Evolutionary conservation across 192 early-diverging fungal genomes (phyloP), one percentile per base, ranked within the genome.

Genomic region (Coemansia sp.): DNA sequence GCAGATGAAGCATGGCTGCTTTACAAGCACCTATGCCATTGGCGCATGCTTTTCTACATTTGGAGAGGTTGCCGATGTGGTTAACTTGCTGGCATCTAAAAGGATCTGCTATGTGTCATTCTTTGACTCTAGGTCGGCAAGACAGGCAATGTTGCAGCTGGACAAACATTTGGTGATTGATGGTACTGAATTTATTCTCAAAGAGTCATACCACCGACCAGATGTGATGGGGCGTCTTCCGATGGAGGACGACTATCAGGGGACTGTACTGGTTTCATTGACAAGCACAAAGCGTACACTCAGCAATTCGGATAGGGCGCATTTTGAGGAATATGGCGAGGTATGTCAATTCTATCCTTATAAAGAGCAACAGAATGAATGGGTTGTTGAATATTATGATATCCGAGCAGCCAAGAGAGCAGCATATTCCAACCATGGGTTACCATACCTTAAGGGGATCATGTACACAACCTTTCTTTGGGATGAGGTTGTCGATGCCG

Each of bases 21-120:
- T 27, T 0, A 14, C 56, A 16, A 18, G 24, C 6, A 24, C 16
- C 48, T 5, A n/a, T 3, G 60, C 63, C 23, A 52, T 76, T 18
- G 2, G 14, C 24, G 50, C 47, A 5, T 63, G 55, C 59, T 64
- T 76, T 49, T 57, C 64, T 1, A 19, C 32, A 14, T 77, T 65
- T 55, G 74, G 74, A n/a, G 68, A 67, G n/a, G 52, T 77, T 14
- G 64, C 65, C 1, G 62, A 65, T n/a, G 62, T 64, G 27, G 51
- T 58, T 9, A 48, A 68, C 34, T 12, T 68, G 27, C 27, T 54
- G 23, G 53, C 21, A 2, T 57, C 44, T 34, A 65, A 32, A 3
- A 52, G 57, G 19, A 67, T 77, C 24, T 69, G 74, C 56, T 77
- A 77, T 56, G 74, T 77, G n/a, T 60, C 61, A 61, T 77, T 60